Percentiles rank a stretch among this genome's conserved stretches.
Conservation (phyloP, 140 eudicot species). For the Oenanthe javanica region DNA sequence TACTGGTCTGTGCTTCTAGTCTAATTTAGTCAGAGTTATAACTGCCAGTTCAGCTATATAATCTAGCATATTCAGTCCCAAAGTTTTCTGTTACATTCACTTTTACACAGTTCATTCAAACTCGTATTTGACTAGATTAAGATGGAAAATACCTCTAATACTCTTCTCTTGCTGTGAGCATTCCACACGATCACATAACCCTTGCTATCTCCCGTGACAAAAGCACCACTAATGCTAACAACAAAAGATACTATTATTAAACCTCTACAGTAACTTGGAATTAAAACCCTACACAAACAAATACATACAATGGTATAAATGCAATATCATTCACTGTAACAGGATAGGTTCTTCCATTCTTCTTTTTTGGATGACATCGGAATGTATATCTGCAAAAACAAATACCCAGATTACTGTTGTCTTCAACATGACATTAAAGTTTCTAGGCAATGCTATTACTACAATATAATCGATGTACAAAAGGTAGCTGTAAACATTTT, state of each 20-base stretch:
- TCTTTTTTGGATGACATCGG: slow-evolving; percentile 72
- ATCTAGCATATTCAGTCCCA: neutral
- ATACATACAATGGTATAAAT: slow-evolving; percentile 77
- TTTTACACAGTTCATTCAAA: neutral
- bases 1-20: neutral
- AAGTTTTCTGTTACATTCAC: neutral
- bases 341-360: slow-evolving; percentile 44
- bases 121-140: neutral
- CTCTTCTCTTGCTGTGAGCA: slow-evolving; percentile 61
- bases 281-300: slow-evolving; percentile 9
- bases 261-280: neutral
- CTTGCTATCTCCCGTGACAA: slow-evolving; percentile 83
- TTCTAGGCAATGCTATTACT: neutral
- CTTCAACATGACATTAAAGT: neutral
- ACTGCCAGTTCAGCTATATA: neutral
- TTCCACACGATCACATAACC: slow-evolving; percentile 86
- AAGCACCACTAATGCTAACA: slow-evolving; percentile 43
- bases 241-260: slow-evolving; percentile 16
- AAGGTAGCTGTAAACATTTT: slow-evolving; percentile 11
- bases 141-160: slow-evolving; percentile 47
- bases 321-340: slow-evolving; percentile 84
- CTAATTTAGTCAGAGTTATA: neutral
- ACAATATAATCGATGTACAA: neutral
- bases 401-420: slow-evolving; percentile 1
- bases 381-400: slow-evolving; percentile 61